Evolutionary conservation across 495 filamentous ascomycete species (phyloP).

Genomic region (Penicillium atrosanguineum): DNA sequence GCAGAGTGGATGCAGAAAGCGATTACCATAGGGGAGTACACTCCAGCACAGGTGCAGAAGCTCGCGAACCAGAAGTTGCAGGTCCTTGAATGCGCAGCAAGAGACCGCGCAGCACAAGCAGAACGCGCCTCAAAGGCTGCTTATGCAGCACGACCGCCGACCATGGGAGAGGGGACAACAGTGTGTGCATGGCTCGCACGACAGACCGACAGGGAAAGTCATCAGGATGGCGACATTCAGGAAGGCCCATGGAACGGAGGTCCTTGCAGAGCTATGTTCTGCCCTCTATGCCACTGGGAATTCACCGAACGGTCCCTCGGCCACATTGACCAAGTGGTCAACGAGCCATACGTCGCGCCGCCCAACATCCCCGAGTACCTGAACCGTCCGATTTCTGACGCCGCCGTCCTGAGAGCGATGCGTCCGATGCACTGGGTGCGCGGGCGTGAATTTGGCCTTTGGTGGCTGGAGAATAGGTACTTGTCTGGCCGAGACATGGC

Average conservation of each 20-base stretch:
- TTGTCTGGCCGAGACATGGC: not conserved
- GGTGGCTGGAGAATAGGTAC: constrained; percentile 4
- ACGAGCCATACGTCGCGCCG: constrained; percentile 5
- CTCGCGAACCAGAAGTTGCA: constrained; percentile 37
- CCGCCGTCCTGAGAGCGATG: not conserved
- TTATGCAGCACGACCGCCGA: not conserved
- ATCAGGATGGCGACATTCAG: not conserved
- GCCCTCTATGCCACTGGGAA: not conserved
- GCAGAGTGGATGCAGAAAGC: constrained; percentile 39
- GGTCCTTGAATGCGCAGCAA: constrained; percentile 26
- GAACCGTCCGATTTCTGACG: constrained; percentile 7
- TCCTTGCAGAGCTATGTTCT: not conserved
- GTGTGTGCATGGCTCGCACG: not conserved
- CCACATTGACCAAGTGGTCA: constrained; percentile 7
- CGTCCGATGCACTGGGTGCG: not conserved
- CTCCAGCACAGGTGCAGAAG: constrained; percentile 41
- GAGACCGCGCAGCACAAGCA: not conserved
- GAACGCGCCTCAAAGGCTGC: not conserved
- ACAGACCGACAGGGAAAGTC: not conserved
- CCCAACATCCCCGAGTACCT: constrained; percentile 13
- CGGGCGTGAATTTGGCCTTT: constrained; percentile 1
- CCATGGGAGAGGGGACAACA: not conserved
- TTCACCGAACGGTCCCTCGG: constrained; percentile 2
- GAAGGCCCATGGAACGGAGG: not conserved
- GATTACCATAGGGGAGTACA: constrained; percentile 51